Percentiles rank a stretch among this genome's conserved stretches.
Evolutionary conservation across 75 land plant species (phyloP).

Genomic region (Cryptomeria japonica): DNA sequence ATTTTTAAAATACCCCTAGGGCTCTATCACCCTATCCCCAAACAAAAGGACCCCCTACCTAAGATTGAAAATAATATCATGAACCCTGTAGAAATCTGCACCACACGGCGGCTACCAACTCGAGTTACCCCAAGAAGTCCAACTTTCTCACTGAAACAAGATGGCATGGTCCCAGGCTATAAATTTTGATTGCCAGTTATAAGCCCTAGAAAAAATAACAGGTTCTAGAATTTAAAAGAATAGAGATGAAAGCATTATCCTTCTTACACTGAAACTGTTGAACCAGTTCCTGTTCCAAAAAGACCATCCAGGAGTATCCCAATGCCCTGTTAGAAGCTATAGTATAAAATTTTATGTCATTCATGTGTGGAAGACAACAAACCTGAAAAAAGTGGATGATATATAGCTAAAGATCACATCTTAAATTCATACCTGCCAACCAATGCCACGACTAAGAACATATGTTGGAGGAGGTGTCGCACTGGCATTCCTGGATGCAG

Average conservation of each 20-base stretch:
- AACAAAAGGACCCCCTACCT: conserved; percentile 24
- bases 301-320: conserved; percentile 86
- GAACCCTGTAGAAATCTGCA: conserved; percentile 54
- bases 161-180: conserved; percentile 8
- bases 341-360: neutral
- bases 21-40: no score
- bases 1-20: no score
- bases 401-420: neutral
- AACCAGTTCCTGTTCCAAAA: conserved; percentile 82
- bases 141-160: conserved; percentile 54
- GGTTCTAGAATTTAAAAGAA: neutral
- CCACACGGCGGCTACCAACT: conserved; percentile 64
- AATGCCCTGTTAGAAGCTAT: conserved; percentile 55
- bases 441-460: conserved; percentile 62
- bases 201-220: neutral
- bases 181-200: conserved; percentile 10
- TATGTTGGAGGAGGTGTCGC: conserved; percentile 68
- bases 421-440: conserved; percentile 48
- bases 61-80: conserved; percentile 66
- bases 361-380: neutral
- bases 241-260: conserved; percentile 8
- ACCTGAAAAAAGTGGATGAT: neutral
- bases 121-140: conserved; percentile 67
- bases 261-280: conserved; percentile 86
- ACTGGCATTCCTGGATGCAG: conserved; percentile 56